Conservation (phyloP, 106 monocot species). For the Acanthochlamys bracteata region DNA sequence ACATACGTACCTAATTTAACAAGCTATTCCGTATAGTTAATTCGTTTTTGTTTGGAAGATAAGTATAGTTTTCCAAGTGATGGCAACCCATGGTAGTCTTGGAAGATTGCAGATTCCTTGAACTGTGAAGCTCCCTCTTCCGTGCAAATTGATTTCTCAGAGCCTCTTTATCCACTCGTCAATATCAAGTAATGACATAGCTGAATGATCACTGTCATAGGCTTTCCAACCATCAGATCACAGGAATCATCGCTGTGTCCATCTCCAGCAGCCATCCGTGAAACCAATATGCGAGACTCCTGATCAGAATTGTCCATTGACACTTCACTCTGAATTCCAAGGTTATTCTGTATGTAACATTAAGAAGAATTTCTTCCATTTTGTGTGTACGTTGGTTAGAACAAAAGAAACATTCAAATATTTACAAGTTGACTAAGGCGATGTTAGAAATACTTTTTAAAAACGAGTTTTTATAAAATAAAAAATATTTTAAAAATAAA, state of each 20-base stretch:
- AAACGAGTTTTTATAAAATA: too few species aligned
- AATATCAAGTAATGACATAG: slow-evolving; percentile 43
- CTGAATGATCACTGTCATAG: slow-evolving; percentile 49
- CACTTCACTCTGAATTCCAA: too few species aligned
- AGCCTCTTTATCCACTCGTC: slow-evolving; percentile 42
- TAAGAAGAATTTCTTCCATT: too few species aligned
- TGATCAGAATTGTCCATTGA: not conserved
- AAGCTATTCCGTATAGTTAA: not conserved
- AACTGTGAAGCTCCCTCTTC: slow-evolving; percentile 34
- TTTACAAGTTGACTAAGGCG: too few species aligned
- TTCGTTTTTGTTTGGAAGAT: not conserved
- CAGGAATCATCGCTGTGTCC: slow-evolving; percentile 53
- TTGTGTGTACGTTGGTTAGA: too few species aligned
- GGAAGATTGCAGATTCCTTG: slow-evolving; percentile 44
- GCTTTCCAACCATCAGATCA: slow-evolving; percentile 81
- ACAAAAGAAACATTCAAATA: too few species aligned
- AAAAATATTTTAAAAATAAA: too few species aligned
- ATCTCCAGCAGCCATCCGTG: slow-evolving; percentile 28
- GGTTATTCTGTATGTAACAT: too few species aligned
- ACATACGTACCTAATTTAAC: not conserved
- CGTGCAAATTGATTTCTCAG: slow-evolving; percentile 55
- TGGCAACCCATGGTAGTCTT: slow-evolving; percentile 66
- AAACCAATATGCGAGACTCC: slow-evolving; percentile 12
- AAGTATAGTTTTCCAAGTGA: slow-evolving; percentile 30
- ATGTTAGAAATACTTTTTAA: too few species aligned